Evolutionary conservation across 2,329 filamentous ascomycete genomes (phyloP).

Genomic region (Pseudonectria foliicola): DNA sequence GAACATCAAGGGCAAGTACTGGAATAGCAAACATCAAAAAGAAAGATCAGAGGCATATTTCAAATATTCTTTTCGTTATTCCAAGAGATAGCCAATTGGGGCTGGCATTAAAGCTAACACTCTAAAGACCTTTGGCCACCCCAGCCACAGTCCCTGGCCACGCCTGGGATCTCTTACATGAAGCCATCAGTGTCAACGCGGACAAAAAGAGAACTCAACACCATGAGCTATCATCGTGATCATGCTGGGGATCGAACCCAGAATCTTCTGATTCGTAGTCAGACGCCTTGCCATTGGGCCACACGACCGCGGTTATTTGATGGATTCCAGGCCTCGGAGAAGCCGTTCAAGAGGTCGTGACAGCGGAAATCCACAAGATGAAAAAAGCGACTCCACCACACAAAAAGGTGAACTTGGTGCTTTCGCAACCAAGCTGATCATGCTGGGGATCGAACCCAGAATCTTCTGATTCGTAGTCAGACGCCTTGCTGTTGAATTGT

Average conservation of each 20-base stretch:
- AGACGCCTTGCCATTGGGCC: slow-evolving; percentile 26
- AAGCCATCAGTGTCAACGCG: background rate
- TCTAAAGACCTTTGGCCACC: too few species aligned
- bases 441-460: slow-evolving; percentile 8
- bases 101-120: too few species aligned
- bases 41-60: too few species aligned
- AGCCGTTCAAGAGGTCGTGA: slow-evolving; percentile 1
- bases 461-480: slow-evolving; percentile 28
- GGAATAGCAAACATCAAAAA: too few species aligned
- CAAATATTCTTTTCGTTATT: too few species aligned
- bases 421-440: slow-evolving; percentile 1
- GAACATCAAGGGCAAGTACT: too few species aligned
- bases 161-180: background rate
- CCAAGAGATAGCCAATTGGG: too few species aligned
- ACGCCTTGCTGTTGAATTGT: slow-evolving; percentile 21
- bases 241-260: slow-evolving; percentile 8
- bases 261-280: slow-evolving; percentile 27
- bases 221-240: slow-evolving; percentile 1
- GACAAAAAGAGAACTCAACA: too few species aligned
- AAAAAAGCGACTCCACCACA: too few species aligned
- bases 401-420: too few species aligned
- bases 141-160: too few species aligned
- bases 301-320: slow-evolving; percentile 2
- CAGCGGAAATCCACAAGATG: background rate
- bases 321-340: background rate